Evolutionary conservation across 2,329 filamentous ascomycete genomes (phyloP), one percentile per base, ranked within the genome.

Genomic region (Ramichloridium luteum): DNA sequence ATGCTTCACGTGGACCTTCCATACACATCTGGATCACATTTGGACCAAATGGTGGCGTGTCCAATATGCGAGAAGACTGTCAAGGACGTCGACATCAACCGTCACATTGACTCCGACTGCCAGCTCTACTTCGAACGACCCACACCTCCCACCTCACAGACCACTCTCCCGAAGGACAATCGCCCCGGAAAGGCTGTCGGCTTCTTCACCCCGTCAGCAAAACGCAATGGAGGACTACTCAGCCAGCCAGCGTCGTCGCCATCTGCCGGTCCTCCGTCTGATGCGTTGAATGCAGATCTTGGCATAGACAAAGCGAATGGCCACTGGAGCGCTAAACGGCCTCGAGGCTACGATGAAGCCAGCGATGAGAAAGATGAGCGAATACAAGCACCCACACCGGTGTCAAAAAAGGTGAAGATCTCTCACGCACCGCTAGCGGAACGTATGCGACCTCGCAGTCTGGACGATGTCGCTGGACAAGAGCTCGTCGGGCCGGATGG

Each of bases 401-500:
- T 63, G 3, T 85, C 88, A 55, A 78, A 76, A 50, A 62, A 68
- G 10, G 84, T 82, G 58, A 71, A 57, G 46, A 71, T 62, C 51
- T 67, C 69, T 1, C 64, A 77, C 1, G 85, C 84, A 6, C 90
- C 90, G 1, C 65, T 98, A 12, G 86, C 90, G 2, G 90, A 98
- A 58, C 80, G 88, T 16, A 93, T 96, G 84, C 75, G 90, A 3
- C 90, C 90, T 2, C 68, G 67, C 34, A 80, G 69, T 1, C 68
- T 98, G 5, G 82, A 94, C 49, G 78, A 93, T 11, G 80, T 96
- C 3, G 85, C 69, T 43, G 90, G 90, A 0, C 90, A 98, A 59
- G 84, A 93, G 27, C 72, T 98, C 0, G 86, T 98, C 2, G 88
- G 85, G 0, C 72, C 74, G 0, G 64, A 74, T 17, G 90, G 90